A percentile compares a stretch with the other conserved stretches of the same genome.
Conservation (phyloP, 441 rosid genomes). For the Eruca vesicaria region DNA sequence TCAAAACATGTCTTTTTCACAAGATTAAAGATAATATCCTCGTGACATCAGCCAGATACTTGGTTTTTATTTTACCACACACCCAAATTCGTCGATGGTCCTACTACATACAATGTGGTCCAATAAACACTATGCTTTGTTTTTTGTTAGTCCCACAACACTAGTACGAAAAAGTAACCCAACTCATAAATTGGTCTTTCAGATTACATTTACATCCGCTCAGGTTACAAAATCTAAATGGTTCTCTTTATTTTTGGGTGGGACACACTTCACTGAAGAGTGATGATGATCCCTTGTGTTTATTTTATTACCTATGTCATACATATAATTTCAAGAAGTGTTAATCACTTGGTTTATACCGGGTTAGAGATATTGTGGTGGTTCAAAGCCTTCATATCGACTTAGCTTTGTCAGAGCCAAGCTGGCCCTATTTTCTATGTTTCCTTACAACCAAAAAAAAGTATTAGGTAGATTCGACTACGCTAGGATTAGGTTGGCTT, state of each 20-base stretch:
- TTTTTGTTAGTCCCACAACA: slow-evolving; percentile 11
- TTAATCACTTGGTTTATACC: slow-evolving; percentile 8
- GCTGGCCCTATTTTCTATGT: not conserved
- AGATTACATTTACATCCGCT: slow-evolving; percentile 18
- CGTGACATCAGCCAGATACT: slow-evolving; percentile 29
- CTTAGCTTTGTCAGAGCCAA: not conserved
- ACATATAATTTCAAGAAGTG: not conserved
- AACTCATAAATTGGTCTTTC: slow-evolving; percentile 21
- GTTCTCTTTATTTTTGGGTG: slow-evolving; percentile 5
- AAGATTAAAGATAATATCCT: not conserved
- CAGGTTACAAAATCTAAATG: slow-evolving; percentile 23
- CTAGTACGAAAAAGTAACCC: slow-evolving; percentile 24
- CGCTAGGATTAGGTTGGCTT: not conserved
- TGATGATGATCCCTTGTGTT: slow-evolving; percentile 11
- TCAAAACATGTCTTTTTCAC: slow-evolving; percentile 11
- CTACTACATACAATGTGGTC: not conserved
- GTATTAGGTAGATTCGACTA: not conserved
- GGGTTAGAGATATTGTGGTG: not conserved
- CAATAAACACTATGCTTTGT: not conserved
- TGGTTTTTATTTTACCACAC: not conserved
- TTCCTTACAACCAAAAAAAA: not conserved
- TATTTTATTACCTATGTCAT: slow-evolving; percentile 12
- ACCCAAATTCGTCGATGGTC: not conserved
- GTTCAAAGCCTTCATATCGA: slow-evolving; percentile 8
- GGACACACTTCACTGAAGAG: slow-evolving; percentile 23